Evolutionary conservation across 129 eudicot species (phyloP), one percentile per base, ranked within the genome.

Genomic region (Kitagawia praeruptora): DNA sequence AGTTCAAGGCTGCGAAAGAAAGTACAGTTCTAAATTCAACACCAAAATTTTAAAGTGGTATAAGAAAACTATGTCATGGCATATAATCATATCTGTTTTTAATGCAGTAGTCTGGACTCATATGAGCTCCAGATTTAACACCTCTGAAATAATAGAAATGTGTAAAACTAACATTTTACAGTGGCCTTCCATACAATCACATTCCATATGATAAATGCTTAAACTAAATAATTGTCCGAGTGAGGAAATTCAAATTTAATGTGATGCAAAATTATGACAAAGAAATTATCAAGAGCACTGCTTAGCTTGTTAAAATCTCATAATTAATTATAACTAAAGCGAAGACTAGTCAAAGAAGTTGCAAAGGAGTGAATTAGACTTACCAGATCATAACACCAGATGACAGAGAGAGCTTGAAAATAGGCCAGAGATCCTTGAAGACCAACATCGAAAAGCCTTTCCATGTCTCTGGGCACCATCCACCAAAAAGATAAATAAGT

Each of bases 361-460:
- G 73, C 8, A 10, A 14, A 67, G 47, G 2, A 2, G 46, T 37
- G 23, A 25, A 39, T 18, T 53, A 10, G 25, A 3, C 8, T 81
- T 69, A 87, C 93, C 90, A 89, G 39, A 89, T n/a, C 93, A 89
- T 89, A 19, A 77, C 85, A 69, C 91, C 91, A 54, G 93, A 87
- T 28, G 93, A 83, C 40, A 85, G 41, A 40, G 91, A 87, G 49
- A 89, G 87, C 89, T 83, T 89, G 75, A 83, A 39, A 12, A 83
- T 41, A 11, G 87, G 90, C 86, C 83, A 79, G 4, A 89, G 86
- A 83, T 87, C 91, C 25, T 78, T 85, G 76, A 87, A 87, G 14
- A 85, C 93, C 73, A 83, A 71, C 2, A 75, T 7, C 0, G 89
- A 74, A 53, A 89, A 89, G 12, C 91, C 93, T 44, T 51, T 85